Evolutionary conservation across 306 rosid species (phyloP), one percentile per base, ranked within the genome.

Genomic region (Sesbania bispinosa): DNA sequence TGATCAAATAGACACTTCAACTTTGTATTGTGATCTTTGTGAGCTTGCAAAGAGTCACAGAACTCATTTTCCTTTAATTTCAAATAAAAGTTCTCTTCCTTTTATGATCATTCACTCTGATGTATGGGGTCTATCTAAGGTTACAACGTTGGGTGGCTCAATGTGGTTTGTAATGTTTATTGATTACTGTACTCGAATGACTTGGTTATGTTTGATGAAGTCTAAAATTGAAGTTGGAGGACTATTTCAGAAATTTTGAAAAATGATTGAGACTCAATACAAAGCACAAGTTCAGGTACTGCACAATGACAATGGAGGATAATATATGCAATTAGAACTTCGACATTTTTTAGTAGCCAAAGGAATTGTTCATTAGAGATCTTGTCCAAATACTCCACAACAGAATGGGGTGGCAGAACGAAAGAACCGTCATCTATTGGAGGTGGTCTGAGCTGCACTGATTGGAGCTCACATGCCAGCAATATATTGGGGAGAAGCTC

Each of bases 151-250:
- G 0, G 57, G 59, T 26, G 68, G 59, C 30, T 42, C 68, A 71
- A 7, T 35, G 3, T 71, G 59, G 77, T 71, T 30, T 29, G 48
- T 71, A 42, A 71, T 68, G 42, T 71, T 69, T 69, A 53, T 69
- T 53, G 42, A 69, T 20, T 29, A 69, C 23, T 69, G 54, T 15
- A 54, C 19, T 0, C 38, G 53, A 2, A 21, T 21, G 52, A 36
- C 65, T 24, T 69, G 29, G 13, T 38, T 69, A 1, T 58, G 27
- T 18, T 8, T 58, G 1, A 43, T 6, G 27, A 41, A 39, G 18
- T 41, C 46, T 32, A 55, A 54, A 70, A 27, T 42, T 6, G 63
- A 68, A 3, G 63, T 68, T 3, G 35, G 32, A 9, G 20, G 33
- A 4, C 6, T 68, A 3, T 68, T 68, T 35, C 3, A 35, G 2